Evolutionary conservation across 495 filamentous ascomycete genomes (phyloP), one percentile per base, ranked within the genome.

Genomic region (Xylaria bambusicola): DNA sequence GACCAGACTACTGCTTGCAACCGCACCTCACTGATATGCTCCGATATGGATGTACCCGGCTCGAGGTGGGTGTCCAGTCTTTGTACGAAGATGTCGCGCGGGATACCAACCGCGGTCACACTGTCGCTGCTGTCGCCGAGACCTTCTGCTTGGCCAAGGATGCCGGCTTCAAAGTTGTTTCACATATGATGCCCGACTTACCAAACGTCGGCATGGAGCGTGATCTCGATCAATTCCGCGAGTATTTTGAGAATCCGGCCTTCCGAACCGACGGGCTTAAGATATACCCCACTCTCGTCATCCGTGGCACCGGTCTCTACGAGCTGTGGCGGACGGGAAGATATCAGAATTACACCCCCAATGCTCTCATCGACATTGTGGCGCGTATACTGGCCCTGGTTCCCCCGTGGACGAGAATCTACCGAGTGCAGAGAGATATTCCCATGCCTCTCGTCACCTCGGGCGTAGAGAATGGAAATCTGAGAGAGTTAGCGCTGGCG

Each of bases 131-230:
- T 0, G 94, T 98, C 3, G 91, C 89, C 13, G 90, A 98, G 72
- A 98, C 93, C 0, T 98, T 98, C 73, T 91, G 86, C 65, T 81
- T 96, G 17, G 86, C 95, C 55, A 98, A 98, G 74, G 94, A 98
- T 73, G 91, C 95, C 24, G 94, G 94, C 15, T 98, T 96, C 82
- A 98, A 98, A 73, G 93, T 98, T 6, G 94, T 98, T 63, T 92
- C 88, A 61, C 94, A 98, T 73, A 98, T 98, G 94, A 98, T 98
- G 94, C 94, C 94, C 13, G 94, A 98, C 69, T 79, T 98, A 26
- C 94, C 94, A 12, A 98, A 98, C 66, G 94, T 98, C 5, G 94
- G 94, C 56, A 95, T 97, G 89, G 95, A 98, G 75, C 88, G 94
- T 60, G 94, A 98, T 70, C 78, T 98, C 24, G 92, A 93, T 68